Base-by-base conservation (phyloP, 208 protist genomes). In the Zelonia costaricensis region DNA sequence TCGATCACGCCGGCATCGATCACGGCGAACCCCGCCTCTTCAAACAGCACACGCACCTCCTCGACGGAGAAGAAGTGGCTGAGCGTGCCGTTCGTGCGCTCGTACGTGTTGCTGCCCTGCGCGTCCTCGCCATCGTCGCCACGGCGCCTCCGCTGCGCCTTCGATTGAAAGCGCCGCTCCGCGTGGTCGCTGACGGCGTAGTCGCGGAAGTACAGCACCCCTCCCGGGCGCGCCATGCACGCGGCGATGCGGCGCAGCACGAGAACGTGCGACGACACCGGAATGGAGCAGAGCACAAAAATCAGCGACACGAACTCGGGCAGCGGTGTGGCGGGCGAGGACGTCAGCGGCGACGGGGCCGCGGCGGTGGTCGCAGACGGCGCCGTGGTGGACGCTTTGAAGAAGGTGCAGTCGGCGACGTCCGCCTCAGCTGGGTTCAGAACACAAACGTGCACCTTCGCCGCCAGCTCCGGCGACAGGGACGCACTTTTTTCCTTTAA, bases 271-370 rank as follows among this genome's bases (percentile, higher is more conserved):
- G 69, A 43, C 10, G 76, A 75, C 18, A 89, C 80, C 1, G 91
- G 76, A 53, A 98, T 94, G 9, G 94, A 95, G 28, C 91, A 97
- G 6, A 98, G 74, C 1, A 98, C 94, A 80, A 98, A 98, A n/a
- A 98, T 90, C 62, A 98, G 88, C 2, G 93, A 93, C 3, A 93
- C 90, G 31, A 98, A 85, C 18, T 80, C 62, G 0, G 91, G 80
- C 23, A 48, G 8, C 52, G 40, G 33, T 13, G 15, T 16, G 43
- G 35, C 35, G 33, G 1, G 36, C 13, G 31, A 36, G 15, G 52
- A 8, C n/a, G 52, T 57, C 36, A 43, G 20, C 15, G 18, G 22
- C 36, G 15, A 18, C 33, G 8, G 12, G 4, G 27, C 18, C 33
- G 33, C 33, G 4, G 57, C 52, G 18, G 13, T 46, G 36, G 61